Conservation (phyloP, 75 land plant genomes). For the Selaginella tamariscina region DNA sequence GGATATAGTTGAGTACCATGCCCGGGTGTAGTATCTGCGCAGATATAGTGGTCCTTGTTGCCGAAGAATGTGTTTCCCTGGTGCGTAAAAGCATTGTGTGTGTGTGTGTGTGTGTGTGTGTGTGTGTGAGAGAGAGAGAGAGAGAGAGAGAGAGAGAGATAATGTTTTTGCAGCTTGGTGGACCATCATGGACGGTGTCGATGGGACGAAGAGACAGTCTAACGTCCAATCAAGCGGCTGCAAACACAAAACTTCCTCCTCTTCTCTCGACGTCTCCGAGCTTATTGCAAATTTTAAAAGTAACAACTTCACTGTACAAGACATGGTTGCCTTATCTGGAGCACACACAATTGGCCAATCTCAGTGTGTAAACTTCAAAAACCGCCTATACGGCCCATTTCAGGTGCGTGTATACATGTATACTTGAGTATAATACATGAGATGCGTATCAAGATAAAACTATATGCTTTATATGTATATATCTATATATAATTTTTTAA, state of each 20-base stretch:
- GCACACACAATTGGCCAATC: background rate
- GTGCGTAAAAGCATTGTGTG: too few relatives aligned
- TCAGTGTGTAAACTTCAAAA: background rate
- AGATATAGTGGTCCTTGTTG: background rate
- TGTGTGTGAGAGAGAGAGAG: too few relatives aligned
- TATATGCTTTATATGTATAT: background rate
- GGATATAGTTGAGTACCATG: background rate
- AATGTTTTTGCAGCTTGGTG: background rate
- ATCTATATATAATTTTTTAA: background rate
- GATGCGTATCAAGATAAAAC: constrained; percentile 29
- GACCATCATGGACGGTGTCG: background rate
- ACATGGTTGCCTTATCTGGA: background rate
- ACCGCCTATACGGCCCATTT: background rate
- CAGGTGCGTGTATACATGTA: too few relatives aligned
- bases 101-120: too few relatives aligned
- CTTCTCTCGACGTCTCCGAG: background rate
- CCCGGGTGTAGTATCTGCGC: constrained; percentile 11
- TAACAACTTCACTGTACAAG: background rate
- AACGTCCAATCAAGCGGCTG: background rate
- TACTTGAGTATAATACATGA: constrained; percentile 12
- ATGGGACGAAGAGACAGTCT: constrained; percentile 6
- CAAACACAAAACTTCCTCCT: background rate
- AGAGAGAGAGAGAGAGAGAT: too few relatives aligned
- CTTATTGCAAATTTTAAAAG: constrained; percentile 7
- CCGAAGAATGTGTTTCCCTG: constrained; percentile 6